A percentile compares a stretch with the other conserved stretches of the same genome.
phyloP scores from a whole-genome alignment of 2,329 filamentous ascomycete species.

The Rosellinia necatrix region DNA sequence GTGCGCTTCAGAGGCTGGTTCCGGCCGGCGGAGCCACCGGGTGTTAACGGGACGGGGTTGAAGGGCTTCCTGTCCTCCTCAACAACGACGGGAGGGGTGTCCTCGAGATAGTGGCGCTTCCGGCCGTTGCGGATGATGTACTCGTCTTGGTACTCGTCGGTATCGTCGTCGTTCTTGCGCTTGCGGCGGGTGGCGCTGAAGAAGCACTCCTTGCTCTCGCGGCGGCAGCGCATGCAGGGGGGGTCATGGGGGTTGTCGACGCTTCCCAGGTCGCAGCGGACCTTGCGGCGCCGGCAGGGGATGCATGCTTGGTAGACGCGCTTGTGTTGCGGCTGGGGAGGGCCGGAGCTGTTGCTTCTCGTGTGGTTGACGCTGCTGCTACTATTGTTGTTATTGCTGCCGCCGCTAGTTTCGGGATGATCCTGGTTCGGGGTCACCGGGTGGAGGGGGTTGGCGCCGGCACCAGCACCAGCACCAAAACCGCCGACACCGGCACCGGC shows the following conservation, averaged over 20 bases:
- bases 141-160: constrained; percentile 61
- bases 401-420: not conserved
- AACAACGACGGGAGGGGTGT: constrained; percentile 49
- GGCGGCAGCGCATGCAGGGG: constrained; percentile 88
- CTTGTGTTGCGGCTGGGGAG: constrained; percentile 53
- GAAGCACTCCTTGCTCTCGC: constrained; percentile 95
- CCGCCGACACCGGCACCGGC: not conserved
- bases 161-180: constrained; percentile 74
- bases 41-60: constrained; percentile 64
- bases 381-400: not conserved
- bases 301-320: constrained; percentile 68
- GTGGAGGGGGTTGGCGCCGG: not conserved
- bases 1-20: constrained; percentile 70
- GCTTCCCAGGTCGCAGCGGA: constrained; percentile 67
- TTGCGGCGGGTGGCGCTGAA: constrained; percentile 95
- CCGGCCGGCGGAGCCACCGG: constrained; percentile 68
- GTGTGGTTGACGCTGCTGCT: constrained; percentile 7
- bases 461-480: not conserved
- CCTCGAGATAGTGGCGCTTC: constrained; percentile 63
- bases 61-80: constrained; percentile 52
- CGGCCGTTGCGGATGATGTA: constrained; percentile 75
- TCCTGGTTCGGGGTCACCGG: not conserved
- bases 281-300: constrained; percentile 64
- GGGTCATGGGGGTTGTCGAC: constrained; percentile 95
- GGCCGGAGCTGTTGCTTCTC: constrained; percentile 21